These are phyloP conservation scores for Chytriomyces sp. DNA, from an alignment of 192 early-diverging fungal species.

Conservation along the genomic window DNA sequence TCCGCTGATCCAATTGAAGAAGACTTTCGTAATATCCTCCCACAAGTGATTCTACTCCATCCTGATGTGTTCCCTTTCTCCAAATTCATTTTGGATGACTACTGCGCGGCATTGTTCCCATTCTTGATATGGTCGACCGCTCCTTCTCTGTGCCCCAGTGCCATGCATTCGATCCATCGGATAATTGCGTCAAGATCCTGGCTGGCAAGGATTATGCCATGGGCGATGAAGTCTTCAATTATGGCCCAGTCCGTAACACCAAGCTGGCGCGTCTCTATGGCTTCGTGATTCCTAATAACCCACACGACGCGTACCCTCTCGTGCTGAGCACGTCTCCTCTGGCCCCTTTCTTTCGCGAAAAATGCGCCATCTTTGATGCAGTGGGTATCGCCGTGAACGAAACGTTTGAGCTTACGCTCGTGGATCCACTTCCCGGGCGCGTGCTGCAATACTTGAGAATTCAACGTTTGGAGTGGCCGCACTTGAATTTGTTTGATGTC, in stretches of 20 bases:
- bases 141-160: constrained; percentile 32
- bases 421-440: constrained; percentile 36
- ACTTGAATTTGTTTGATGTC: constrained; percentile 11
- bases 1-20: background rate
- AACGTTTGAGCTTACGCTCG: constrained; percentile 32
- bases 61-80: constrained; percentile 33
- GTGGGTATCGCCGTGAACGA: constrained; percentile 13
- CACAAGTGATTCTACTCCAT: constrained; percentile 10
- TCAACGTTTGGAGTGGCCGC: constrained; percentile 30
- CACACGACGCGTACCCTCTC: constrained; percentile 39
- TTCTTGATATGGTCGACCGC: constrained; percentile 46
- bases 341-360: constrained; percentile 43
- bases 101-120: constrained; percentile 45
- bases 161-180: constrained; percentile 31
- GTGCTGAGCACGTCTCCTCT: constrained; percentile 30
- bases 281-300: constrained; percentile 40
- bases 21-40: constrained; percentile 8
- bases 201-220: constrained; percentile 40
- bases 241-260: constrained; percentile 40
- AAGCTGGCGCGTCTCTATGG: constrained; percentile 43
- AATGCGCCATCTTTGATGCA: constrained; percentile 28
- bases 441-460: constrained; percentile 46
- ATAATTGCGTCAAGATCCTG: constrained; percentile 31
- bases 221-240: constrained; percentile 37
- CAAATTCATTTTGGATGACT: constrained; percentile 39